A percentile compares a stretch with the other conserved stretches of the same genome.
These are phyloP conservation scores for Linum tenue DNA, from an alignment of 345 rosid species.

Conservation along the genomic window DNA sequence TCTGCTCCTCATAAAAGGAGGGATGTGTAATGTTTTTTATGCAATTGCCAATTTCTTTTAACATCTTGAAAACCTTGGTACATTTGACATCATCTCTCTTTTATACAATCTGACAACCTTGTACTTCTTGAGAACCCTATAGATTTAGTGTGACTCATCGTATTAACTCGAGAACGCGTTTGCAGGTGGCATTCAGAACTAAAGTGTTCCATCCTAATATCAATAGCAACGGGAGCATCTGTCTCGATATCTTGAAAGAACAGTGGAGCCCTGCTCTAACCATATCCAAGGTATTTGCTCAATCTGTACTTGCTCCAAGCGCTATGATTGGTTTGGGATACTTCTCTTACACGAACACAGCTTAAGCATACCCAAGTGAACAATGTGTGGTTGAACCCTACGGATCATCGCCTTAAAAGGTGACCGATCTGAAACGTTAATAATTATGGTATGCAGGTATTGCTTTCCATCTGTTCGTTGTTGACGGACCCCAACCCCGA, in stretches of 20 bases:
- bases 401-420: too few species aligned
- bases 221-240: slow-evolving; percentile 9
- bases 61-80: too few species aligned
- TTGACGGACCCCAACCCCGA: slow-evolving; percentile 95
- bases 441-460: slow-evolving; percentile 33
- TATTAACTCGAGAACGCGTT: neutral
- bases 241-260: slow-evolving; percentile 12
- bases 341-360: neutral
- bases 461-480: slow-evolving; percentile 88
- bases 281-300: slow-evolving; percentile 2
- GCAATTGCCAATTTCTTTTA: too few species aligned
- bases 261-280: slow-evolving; percentile 11
- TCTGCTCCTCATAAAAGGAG: too few species aligned
- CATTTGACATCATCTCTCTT: too few species aligned
- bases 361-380: too few species aligned
- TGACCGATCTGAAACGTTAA: too few species aligned
- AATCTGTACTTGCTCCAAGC: neutral
- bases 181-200: slow-evolving; percentile 11
- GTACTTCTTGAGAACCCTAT: too few species aligned
- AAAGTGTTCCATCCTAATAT: slow-evolving; percentile 10
- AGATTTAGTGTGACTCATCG: neutral
- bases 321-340: neutral
- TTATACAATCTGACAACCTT: too few species aligned
- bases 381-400: too few species aligned
- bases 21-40: too few species aligned